A percentile compares a stretch with the other conserved stretches of the same genome.
Evolutionary conservation across 495 filamentous ascomycete genomes (phyloP).

Genomic region (Letharia lupina): DNA sequence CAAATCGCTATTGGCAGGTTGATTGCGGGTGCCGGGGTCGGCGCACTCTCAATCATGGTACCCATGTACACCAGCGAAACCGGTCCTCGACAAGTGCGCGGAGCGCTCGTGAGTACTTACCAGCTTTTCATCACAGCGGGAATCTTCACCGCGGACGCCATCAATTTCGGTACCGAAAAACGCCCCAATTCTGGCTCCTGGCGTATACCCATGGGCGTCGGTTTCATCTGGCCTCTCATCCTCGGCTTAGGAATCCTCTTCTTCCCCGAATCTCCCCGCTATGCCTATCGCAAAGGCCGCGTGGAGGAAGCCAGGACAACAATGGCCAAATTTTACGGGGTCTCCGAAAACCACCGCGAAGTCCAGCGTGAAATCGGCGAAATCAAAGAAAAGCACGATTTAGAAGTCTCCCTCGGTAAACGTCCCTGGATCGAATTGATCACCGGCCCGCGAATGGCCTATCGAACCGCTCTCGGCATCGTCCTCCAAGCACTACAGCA

Average conservation of each 20-base stretch:
- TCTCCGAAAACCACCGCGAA: slow-evolving; percentile 51
- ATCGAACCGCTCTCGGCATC: slow-evolving; percentile 62
- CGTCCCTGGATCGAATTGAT: slow-evolving; percentile 57
- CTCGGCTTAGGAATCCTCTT: slow-evolving; percentile 62
- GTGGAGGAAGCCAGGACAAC: slow-evolving; percentile 57
- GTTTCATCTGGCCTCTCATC: slow-evolving; percentile 67
- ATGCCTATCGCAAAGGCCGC: slow-evolving; percentile 56
- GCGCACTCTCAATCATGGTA: slow-evolving; percentile 59
- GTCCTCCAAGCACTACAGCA: slow-evolving; percentile 66
- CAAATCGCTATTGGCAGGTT: slow-evolving; percentile 47
- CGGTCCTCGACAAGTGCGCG: slow-evolving; percentile 55
- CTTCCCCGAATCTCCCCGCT: slow-evolving; percentile 66
- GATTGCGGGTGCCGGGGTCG: slow-evolving; percentile 62
- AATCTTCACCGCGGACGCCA: slow-evolving; percentile 72
- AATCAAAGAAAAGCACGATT: slow-evolving; percentile 53
- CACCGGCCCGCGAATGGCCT: slow-evolving; percentile 63
- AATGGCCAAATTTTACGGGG: slow-evolving; percentile 64
- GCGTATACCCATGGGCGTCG: slow-evolving; percentile 74
- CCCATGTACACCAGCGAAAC: slow-evolving; percentile 71
- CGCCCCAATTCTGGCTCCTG: slow-evolving; percentile 53
- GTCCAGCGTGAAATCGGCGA: slow-evolving; percentile 62
- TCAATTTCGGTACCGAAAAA: slow-evolving; percentile 67
- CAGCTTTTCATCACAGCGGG: slow-evolving; percentile 84
- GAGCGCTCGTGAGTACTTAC: slow-evolving; percentile 61
- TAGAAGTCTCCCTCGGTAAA: slow-evolving; percentile 47